phyloP scores from a whole-genome alignment of 2,329 filamentous ascomycete species.

The Xylariaceae sp. region DNA sequence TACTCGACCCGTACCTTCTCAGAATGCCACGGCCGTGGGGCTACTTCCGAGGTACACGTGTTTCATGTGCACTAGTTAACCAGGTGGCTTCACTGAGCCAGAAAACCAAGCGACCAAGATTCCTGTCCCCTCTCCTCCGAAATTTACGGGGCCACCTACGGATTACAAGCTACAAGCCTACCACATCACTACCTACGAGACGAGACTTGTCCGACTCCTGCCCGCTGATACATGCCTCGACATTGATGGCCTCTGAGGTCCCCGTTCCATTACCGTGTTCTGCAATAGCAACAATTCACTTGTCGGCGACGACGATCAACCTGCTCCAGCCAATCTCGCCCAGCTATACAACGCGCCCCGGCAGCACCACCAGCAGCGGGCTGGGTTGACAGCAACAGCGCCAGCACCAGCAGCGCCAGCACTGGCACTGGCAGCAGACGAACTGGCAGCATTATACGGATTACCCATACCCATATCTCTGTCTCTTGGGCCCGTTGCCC shows the following conservation, averaged over 20 bases:
- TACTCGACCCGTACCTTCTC: neutral
- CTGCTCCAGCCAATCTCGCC: slow-evolving; percentile 6
- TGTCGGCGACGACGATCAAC: slow-evolving; percentile 11
- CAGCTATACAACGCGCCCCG: slow-evolving; percentile 1
- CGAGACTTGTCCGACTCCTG: slow-evolving; percentile 14
- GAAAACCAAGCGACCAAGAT: slow-evolving; percentile 7
- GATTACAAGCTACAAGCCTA: too few species aligned
- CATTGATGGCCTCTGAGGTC: slow-evolving; percentile 7
- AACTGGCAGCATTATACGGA: too few species aligned
- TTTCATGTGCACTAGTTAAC: neutral
- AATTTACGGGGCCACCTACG: slow-evolving; percentile 9
- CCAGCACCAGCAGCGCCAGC: slow-evolving; percentile 2
- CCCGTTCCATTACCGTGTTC: slow-evolving; percentile 4
- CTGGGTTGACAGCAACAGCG: too few species aligned
- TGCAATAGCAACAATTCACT: slow-evolving; percentile 17
- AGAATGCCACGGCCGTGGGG: neutral
- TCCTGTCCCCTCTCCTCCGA: slow-evolving; percentile 17
- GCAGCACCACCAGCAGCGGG: neutral
- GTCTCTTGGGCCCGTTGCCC: slow-evolving; percentile 6
- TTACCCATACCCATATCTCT: neutral
- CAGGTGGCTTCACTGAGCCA: slow-evolving; percentile 1
- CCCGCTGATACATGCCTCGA: slow-evolving; percentile 13
- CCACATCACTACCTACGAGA: slow-evolving; percentile 8
- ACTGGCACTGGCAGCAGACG: neutral
- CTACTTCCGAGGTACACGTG: neutral